Conservation (phyloP, 2,329 filamentous ascomycete genomes). For the Fusarium stilboides region DNA sequence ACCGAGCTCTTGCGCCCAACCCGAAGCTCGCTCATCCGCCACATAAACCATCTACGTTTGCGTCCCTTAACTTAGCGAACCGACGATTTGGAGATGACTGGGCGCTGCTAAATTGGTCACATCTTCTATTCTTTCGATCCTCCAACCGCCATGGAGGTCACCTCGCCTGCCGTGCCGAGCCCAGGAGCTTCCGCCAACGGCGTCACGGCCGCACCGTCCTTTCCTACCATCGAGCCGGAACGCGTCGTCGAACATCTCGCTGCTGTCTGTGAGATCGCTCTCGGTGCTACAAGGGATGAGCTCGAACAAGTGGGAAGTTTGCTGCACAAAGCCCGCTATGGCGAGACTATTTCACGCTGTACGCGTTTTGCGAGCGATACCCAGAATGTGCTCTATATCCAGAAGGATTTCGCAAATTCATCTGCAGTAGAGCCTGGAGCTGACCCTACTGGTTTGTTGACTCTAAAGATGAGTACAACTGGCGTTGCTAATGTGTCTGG, state of each 20-base stretch:
- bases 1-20: constrained; percentile 36
- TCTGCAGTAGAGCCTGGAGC: constrained; percentile 66
- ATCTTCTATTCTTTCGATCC: constrained; percentile 28
- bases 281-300: constrained; percentile 83
- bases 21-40: constrained; percentile 27
- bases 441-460: constrained; percentile 61
- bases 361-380: constrained; percentile 90
- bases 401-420: constrained; percentile 80
- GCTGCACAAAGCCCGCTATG: constrained; percentile 78
- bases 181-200: constrained; percentile 62
- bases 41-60: constrained; percentile 30
- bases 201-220: constrained; percentile 59
- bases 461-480: neutral
- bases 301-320: constrained; percentile 86
- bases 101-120: constrained; percentile 41
- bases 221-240: constrained; percentile 75
- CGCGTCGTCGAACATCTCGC: constrained; percentile 80
- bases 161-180: constrained; percentile 61
- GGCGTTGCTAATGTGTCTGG: constrained; percentile 26
- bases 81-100: constrained; percentile 52
- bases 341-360: constrained; percentile 89
- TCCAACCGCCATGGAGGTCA: constrained; percentile 67
- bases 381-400: constrained; percentile 90
- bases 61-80: constrained; percentile 25
- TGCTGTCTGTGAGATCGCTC: constrained; percentile 78